Evolutionary conservation across 192 early-diverging fungal species (phyloP).

Genomic region (Gigaspora rosea): DNA sequence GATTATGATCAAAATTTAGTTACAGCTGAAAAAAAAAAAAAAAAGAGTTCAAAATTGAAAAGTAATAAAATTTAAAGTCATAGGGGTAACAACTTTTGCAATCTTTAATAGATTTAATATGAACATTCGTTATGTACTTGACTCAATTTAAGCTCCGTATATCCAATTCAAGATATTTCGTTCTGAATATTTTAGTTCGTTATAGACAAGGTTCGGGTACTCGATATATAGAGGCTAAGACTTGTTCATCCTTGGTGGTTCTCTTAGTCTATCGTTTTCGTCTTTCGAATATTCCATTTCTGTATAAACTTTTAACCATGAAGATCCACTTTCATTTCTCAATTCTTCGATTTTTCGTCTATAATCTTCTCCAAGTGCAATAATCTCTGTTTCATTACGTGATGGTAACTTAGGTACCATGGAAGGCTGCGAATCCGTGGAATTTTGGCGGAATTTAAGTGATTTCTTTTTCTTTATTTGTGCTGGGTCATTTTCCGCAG

Average conservation of each 20-base stretch:
- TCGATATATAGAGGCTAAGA: not conserved
- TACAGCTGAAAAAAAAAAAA: no score
- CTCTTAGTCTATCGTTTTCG: slow-evolving; percentile 11
- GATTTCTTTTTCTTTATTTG: not conserved
- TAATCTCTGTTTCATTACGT: slow-evolving; percentile 29
- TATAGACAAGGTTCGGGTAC: no score
- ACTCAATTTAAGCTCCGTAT: no score
- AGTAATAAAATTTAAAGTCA: no score
- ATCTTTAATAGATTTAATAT: no score
- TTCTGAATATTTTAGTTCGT: no score
- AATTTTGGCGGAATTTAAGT: slow-evolving; percentile 16
- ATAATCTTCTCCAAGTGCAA: slow-evolving; percentile 38
- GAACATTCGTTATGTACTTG: no score
- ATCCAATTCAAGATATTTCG: no score
- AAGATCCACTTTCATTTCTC: slow-evolving; percentile 52
- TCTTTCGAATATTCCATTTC: slow-evolving; percentile 47
- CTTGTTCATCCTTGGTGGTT: slow-evolving; percentile 14
- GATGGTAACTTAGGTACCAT: slow-evolving; percentile 2
- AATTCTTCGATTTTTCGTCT: slow-evolving; percentile 53
- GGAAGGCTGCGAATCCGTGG: not conserved
- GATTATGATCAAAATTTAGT: no score
- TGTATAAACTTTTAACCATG: slow-evolving; percentile 54
- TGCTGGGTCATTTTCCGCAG: slow-evolving; percentile 12
- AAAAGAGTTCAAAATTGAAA: no score
- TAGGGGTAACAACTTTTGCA: no score